Evolutionary conservation across 2,329 filamentous ascomycete genomes (phyloP).

Genomic region (Aspergillus ochraceoroseus): DNA sequence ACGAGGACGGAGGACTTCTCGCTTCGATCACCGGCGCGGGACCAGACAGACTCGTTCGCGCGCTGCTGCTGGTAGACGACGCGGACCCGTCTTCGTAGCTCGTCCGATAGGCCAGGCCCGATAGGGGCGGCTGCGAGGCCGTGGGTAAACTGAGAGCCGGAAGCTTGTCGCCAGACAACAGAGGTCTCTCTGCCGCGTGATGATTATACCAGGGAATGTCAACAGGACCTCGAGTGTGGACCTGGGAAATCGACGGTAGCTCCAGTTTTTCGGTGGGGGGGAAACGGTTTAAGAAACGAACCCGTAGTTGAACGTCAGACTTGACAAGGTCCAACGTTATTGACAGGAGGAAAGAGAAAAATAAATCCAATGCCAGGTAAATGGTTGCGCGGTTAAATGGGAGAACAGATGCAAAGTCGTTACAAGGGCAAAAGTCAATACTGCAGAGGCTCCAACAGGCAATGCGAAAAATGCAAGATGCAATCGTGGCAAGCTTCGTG

Average conservation of each 20-base stretch:
- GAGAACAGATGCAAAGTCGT: constrained; percentile 17
- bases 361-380: too few species aligned
- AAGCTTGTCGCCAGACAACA: constrained; percentile 68
- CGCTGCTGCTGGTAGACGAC: constrained; percentile 48
- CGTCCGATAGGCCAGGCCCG: constrained; percentile 69
- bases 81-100: constrained; percentile 63
- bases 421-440: too few species aligned
- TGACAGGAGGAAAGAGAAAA: too few species aligned
- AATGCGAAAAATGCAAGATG: constrained; percentile 27
- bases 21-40: constrained; percentile 48
- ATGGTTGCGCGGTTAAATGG: too few species aligned
- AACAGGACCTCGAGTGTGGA: constrained; percentile 71
- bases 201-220: constrained; percentile 67
- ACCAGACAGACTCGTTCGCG: constrained; percentile 54
- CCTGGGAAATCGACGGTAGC: constrained; percentile 79
- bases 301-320: constrained; percentile 23
- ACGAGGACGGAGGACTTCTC: constrained; percentile 67
- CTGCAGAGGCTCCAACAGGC: constrained; percentile 18
- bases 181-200: constrained; percentile 59
- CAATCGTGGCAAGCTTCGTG: constrained; percentile 32
- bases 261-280: constrained; percentile 78
- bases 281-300: constrained; percentile 28
- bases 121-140: constrained; percentile 59
- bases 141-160: constrained; percentile 66
- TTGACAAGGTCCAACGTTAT: constrained; percentile 22